phyloP scores from a whole-genome alignment of 176 grass and related monocot species.

The Poa annua region DNA sequence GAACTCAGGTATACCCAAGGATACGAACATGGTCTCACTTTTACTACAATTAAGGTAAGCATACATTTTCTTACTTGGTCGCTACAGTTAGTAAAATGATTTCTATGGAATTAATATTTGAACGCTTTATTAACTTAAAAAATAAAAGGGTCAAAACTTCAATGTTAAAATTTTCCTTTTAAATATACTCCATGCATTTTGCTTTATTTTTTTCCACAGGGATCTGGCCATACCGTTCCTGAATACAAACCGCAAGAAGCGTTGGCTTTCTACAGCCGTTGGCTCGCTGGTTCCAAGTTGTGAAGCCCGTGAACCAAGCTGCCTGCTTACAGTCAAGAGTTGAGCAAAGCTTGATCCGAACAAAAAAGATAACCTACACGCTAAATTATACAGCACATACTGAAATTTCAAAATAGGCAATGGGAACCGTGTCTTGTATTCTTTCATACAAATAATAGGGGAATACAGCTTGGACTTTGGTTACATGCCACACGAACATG shows the following conservation, averaged over 20 bases:
- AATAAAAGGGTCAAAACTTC: not conserved
- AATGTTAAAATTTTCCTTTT: not conserved
- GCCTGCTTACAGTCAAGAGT: conserved; percentile 27
- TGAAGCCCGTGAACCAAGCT: conserved; percentile 37
- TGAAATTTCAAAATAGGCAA: conserved; percentile 11
- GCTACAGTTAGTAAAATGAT: not conserved
- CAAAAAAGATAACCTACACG: conserved; percentile 10
- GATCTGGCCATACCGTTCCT: conserved; percentile 86
- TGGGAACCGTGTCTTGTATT: conserved; percentile 1
- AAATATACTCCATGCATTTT: not conserved
- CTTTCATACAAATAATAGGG: conserved; percentile 19
- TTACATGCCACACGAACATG: not conserved
- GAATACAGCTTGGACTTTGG: not conserved
- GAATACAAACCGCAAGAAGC: conserved; percentile 92
- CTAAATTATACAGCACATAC: conserved; percentile 36
- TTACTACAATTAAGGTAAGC: conserved; percentile 88
- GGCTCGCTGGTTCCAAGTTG: conserved; percentile 59
- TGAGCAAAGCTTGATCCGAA: not conserved
- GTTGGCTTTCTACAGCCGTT: conserved; percentile 79
- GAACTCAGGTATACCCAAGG: conserved; percentile 81
- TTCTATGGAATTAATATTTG: not conserved
- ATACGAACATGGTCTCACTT: conserved; percentile 73
- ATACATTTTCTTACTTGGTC: conserved; percentile 20
- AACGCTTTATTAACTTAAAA: not conserved
- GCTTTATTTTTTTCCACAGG: conserved; percentile 44